Percentiles rank a stretch among this genome's conserved stretches.
Evolutionary conservation across 2,329 filamentous ascomycete genomes (phyloP).

Genomic region (Pyrenochaeta sp.): DNA sequence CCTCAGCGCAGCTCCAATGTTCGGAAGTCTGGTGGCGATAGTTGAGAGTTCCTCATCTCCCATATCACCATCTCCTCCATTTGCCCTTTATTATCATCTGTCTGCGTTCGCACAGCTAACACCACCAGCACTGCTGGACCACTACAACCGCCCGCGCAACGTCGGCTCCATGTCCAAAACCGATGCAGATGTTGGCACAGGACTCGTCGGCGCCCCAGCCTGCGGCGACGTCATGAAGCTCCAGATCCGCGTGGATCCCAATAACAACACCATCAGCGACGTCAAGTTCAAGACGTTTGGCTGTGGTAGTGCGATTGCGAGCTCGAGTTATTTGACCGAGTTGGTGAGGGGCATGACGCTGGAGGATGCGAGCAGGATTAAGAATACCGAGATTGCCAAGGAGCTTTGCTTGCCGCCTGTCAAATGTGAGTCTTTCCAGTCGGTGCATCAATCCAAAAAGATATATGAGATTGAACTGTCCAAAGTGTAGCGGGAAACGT

Average conservation of each 20-base stretch:
- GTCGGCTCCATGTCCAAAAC: constrained; percentile 82
- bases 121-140: constrained; percentile 70
- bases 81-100: constrained; percentile 1
- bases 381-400: constrained; percentile 98
- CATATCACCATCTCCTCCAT: constrained; percentile 9
- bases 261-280: constrained; percentile 87
- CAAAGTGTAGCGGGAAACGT: neutral
- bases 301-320: constrained; percentile 93
- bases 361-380: constrained; percentile 89
- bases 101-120: constrained; percentile 50
- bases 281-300: constrained; percentile 99
- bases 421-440: constrained; percentile 69
- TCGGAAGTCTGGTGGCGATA: constrained; percentile 21
- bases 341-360: constrained; percentile 95
- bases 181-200: constrained; percentile 85
- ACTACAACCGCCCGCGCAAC: constrained; percentile 82
- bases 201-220: constrained; percentile 88
- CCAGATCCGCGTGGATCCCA: constrained; percentile 89
- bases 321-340: constrained; percentile 92
- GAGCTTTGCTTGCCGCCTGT: constrained; percentile 90
- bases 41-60: constrained; percentile 6
- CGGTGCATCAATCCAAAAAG: neutral
- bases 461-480: neutral
- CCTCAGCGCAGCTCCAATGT: constrained; percentile 10
- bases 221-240: constrained; percentile 95